These are phyloP conservation scores for Trichoderma asperellum DNA, from an alignment of 2,329 filamentous ascomycete species.

Conservation along the genomic window DNA sequence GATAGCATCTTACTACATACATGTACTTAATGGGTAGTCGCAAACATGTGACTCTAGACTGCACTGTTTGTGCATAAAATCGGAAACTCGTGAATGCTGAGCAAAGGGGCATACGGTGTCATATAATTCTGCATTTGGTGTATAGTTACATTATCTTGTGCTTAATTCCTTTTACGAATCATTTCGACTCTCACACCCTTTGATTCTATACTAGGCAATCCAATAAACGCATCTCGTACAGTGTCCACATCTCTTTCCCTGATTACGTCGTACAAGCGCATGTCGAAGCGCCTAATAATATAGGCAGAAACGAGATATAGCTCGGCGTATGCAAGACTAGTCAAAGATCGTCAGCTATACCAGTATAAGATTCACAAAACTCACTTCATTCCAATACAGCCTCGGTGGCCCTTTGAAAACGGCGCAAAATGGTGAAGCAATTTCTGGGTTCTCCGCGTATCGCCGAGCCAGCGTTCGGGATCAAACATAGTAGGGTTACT, in stretches of 20 bases:
- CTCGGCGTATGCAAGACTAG: background rate
- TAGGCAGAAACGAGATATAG: background rate
- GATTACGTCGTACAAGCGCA: background rate
- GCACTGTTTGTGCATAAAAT: too few species aligned
- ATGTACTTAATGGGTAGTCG: background rate
- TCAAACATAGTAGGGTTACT: background rate
- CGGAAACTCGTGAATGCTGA: too few species aligned
- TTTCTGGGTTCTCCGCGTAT: background rate
- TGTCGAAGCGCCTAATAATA: background rate
- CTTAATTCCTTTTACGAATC: background rate
- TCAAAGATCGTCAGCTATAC: background rate
- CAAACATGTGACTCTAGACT: too few species aligned
- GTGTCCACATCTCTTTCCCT: background rate
- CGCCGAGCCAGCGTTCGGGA: background rate
- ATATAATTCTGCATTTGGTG: too few species aligned
- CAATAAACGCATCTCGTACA: background rate
- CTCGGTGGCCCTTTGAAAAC: background rate
- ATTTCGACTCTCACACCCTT: background rate
- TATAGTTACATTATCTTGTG: background rate
- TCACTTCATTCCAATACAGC: background rate
- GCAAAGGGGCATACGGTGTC: too few species aligned
- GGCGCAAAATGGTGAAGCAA: background rate
- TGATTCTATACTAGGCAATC: background rate
- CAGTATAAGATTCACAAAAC: background rate
- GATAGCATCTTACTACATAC: background rate